Evolutionary conservation across 257 asterid species (phyloP).

Genomic region (Prunella vulgaris): DNA sequence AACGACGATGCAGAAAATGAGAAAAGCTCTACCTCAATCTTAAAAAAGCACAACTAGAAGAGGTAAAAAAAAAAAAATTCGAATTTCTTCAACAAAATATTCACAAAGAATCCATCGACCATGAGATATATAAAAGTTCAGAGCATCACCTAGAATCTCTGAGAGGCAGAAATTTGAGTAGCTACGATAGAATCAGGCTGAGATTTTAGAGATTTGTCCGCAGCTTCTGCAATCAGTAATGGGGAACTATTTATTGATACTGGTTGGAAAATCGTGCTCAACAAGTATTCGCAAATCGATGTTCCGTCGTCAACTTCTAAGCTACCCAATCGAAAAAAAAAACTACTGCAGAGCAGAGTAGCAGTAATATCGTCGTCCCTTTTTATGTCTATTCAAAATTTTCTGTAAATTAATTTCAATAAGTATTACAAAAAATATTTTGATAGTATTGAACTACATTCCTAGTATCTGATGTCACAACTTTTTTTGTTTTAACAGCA

Average conservation of each 20-base stretch:
- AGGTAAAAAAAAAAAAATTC: too few relatives aligned
- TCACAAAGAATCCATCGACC: background rate
- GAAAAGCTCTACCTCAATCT: background rate
- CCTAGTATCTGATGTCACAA: background rate
- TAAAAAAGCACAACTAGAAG: background rate
- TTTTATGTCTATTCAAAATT: background rate
- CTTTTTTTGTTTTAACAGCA: too few relatives aligned
- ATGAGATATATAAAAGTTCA: background rate
- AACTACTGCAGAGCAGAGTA: background rate
- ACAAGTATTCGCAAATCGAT: background rate
- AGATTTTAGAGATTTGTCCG: background rate
- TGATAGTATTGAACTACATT: background rate
- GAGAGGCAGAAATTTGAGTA: background rate
- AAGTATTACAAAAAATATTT: background rate
- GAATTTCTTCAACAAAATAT: background rate
- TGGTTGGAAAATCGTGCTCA: background rate
- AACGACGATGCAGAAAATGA: slow-evolving; percentile 3
- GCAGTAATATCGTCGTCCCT: background rate
- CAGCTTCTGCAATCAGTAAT: background rate
- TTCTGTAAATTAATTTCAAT: background rate
- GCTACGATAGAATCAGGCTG: slow-evolving; percentile 12
- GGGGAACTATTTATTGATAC: background rate
- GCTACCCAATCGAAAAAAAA: background rate
- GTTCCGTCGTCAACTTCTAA: background rate
- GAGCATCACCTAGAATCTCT: slow-evolving; percentile 24